Base-by-base conservation (phyloP, 1,284 basidiomycete genomes). In the Gomphus sp. region DNA sequence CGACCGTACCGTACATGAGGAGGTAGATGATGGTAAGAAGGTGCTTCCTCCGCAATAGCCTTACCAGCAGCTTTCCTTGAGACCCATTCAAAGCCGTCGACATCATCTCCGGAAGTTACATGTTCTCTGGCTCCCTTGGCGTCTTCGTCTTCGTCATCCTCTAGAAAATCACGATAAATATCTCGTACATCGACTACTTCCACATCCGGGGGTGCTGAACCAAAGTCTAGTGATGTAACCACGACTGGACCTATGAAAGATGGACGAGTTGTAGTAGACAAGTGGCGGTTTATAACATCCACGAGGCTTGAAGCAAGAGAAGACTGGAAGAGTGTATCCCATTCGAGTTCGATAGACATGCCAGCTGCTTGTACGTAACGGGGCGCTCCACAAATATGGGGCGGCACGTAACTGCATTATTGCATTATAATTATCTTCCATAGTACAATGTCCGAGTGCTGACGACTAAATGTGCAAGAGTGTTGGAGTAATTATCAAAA, bases 211-310 rank as follows among this genome's bases (percentile, higher is more conserved):
- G 85, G 71, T 28, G 80, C 77, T 0, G 85, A 82, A 36, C 96
- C 96, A 71, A 99, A 95, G 58, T 93, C 91, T 58, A 98, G 81
- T 2, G 85, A 83, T 4, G 85, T 87, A 60, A 98, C 83, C 61
- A 86, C 81, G 60, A 98, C 82, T 14, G 93, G 93, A 0, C 96
- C 96, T 52, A 99, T 88, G 71, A 96, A 98, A 6, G 91, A 93
- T 0, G 97, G 97, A 4, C 91, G 76, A 39, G 81, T 72, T 7
- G 87, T 82, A 47, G 73, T 78, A 4, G 79, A 69, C 18, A 99
- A 86, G 52, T 92, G 87, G 61, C 76, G 75, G 73, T 98, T 96
- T 67, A 99, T 84, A 51, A 87, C 72, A 36, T 83, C 78, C 58
- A 96, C 81, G 56, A 98, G 80, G 10, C 79, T 79, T 5, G 76